phyloP scores from a whole-genome alignment of 352 stramenopile genomes.

The Globisporangium nunn region DNA sequence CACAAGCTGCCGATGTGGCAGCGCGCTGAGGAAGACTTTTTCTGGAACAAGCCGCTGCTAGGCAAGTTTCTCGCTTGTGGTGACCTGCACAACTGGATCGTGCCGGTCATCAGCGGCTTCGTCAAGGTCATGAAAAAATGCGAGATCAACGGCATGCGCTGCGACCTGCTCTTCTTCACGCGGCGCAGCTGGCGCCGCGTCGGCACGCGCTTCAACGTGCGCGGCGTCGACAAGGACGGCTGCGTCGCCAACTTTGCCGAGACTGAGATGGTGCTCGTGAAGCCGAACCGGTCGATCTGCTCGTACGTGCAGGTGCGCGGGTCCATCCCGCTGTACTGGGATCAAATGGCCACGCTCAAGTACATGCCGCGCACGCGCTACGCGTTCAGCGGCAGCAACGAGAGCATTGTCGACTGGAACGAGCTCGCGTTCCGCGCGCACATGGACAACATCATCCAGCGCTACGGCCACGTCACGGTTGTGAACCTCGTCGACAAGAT shows the following conservation, averaged over 20 bases:
- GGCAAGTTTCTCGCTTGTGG: constrained; percentile 30
- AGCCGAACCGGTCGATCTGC: constrained; percentile 57
- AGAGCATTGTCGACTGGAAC: constrained; percentile 69
- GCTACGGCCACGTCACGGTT: constrained; percentile 66
- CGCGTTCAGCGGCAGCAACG: constrained; percentile 41
- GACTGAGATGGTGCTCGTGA: constrained; percentile 89
- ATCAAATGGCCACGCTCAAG: constrained; percentile 82
- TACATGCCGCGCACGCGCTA: constrained; percentile 89
- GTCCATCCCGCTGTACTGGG: constrained; percentile 94
- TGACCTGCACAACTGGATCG: constrained; percentile 52
- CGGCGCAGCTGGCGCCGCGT: constrained; percentile 71
- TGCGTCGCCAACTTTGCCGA: constrained; percentile 92
- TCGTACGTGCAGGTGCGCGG: constrained; percentile 92
- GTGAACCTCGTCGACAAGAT: constrained; percentile 93
- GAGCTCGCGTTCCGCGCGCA: constrained; percentile 60
- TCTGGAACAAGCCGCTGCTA: constrained; percentile 88
- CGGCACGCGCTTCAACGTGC: constrained; percentile 88
- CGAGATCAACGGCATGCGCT: constrained; percentile 47
- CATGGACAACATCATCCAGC: constrained; percentile 66
- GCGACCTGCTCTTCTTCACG: constrained; percentile 68
- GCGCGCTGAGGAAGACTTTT: constrained; percentile 85
- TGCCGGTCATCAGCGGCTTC: constrained; percentile 62
- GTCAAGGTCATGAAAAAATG: constrained; percentile 66
- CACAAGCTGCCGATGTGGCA: constrained; percentile 33
- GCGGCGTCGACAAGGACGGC: constrained; percentile 86